phyloP scores from a whole-genome alignment of 371 early-diverging fungal species.

The Actinomortierella ambigua region DNA sequence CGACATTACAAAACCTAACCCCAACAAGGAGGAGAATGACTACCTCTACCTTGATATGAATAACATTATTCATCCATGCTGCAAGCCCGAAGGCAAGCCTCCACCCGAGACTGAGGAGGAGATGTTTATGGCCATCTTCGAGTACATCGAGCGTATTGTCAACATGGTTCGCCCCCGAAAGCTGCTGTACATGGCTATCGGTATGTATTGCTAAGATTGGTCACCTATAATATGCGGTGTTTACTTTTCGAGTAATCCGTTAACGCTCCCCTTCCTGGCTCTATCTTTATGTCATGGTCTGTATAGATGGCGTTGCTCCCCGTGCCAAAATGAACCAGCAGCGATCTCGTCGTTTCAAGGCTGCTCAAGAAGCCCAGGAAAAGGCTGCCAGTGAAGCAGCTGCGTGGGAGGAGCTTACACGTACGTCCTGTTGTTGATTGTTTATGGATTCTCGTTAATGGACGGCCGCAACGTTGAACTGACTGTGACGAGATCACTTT shows the following conservation, averaged over 20 bases:
- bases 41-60: constrained; percentile 99
- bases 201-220: constrained; percentile 49
- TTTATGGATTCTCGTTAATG: too few relatives aligned
- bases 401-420: constrained; percentile 64
- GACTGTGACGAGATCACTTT: not conserved
- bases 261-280: not conserved
- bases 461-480: not conserved
- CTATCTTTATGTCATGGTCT: not conserved
- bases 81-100: constrained; percentile 93
- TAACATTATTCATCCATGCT: constrained; percentile 99
- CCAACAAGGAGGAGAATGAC: constrained; percentile 94
- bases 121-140: constrained; percentile 94
- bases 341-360: constrained; percentile 96
- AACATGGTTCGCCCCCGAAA: constrained; percentile 92
- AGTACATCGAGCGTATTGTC: constrained; percentile 95
- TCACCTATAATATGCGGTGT: constrained; percentile 2
- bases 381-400: constrained; percentile 77
- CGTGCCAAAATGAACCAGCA: constrained; percentile 99
- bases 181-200: constrained; percentile 96
- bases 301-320: constrained; percentile 98
- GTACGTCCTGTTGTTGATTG: constrained; percentile 34
- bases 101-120: constrained; percentile 93
- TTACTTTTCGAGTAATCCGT: not conserved
- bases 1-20: constrained; percentile 91
- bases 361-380: constrained; percentile 85